Conservation (phyloP, 495 filamentous ascomycete species). For the Pyrenopolyporus hunteri region DNA sequence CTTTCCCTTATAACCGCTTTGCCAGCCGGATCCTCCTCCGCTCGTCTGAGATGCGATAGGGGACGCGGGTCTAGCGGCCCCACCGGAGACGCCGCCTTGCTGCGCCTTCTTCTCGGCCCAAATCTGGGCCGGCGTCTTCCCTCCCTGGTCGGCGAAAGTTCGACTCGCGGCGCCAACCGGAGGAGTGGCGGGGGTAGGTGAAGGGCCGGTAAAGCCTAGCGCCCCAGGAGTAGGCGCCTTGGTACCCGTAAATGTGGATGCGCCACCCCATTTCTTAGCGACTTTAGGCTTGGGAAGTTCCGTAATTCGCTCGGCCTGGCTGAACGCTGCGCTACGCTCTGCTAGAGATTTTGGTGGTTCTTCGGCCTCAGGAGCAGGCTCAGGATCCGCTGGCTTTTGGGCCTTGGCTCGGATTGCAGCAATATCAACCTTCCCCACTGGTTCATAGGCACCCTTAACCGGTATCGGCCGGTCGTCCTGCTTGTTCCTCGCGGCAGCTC, state of each 20-base stretch:
- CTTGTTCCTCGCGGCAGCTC: slow-evolving; percentile 73
- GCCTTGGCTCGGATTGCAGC: slow-evolving; percentile 85
- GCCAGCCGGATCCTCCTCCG: slow-evolving; percentile 76
- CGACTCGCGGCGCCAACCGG: slow-evolving; percentile 81
- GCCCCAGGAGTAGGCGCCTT: slow-evolving; percentile 81
- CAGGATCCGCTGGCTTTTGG: slow-evolving; percentile 62
- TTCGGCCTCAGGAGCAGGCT: slow-evolving; percentile 51
- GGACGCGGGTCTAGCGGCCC: slow-evolving; percentile 51
- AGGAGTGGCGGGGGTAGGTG: slow-evolving; percentile 54
- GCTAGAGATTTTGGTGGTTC: slow-evolving; percentile 63
- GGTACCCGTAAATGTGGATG: slow-evolving; percentile 78
- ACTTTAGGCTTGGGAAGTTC: slow-evolving; percentile 92
- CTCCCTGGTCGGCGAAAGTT: slow-evolving; percentile 92
- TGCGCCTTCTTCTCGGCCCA: slow-evolving; percentile 97
- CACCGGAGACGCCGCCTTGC: slow-evolving; percentile 63
- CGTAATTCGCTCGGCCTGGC: slow-evolving; percentile 78
- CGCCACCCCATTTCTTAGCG: slow-evolving; percentile 79
- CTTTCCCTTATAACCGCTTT: slow-evolving; percentile 87
- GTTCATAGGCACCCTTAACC: slow-evolving; percentile 92
- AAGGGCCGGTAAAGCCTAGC: slow-evolving; percentile 60
- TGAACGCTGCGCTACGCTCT: slow-evolving; percentile 71
- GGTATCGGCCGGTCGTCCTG: slow-evolving; percentile 77
- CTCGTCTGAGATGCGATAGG: slow-evolving; percentile 69
- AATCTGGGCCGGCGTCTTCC: slow-evolving; percentile 94
- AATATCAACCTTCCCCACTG: slow-evolving; percentile 93